Evolutionary conservation across 2,329 filamentous ascomycete genomes (phyloP), one percentile per base, ranked within the genome.

Genomic region (Penicillium fuscoglaucum): DNA sequence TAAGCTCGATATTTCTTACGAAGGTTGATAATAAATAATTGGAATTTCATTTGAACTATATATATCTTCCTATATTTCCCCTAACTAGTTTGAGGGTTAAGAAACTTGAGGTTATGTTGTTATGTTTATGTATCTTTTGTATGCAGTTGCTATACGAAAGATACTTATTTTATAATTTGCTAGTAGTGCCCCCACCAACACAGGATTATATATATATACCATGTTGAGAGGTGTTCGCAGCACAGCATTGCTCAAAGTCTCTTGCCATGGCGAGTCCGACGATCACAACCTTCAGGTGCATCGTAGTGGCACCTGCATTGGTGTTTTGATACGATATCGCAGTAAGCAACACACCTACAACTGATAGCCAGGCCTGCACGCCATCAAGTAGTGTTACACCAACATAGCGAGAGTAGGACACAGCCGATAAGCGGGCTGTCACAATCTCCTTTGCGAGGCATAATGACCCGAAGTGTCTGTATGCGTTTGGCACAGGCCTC

Each of bases 401-500:
- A 40, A 41, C n/a, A 28, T 15, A 12, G 26, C 17, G 21, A 29
- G 33, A 45, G 37, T 39, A n/a, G 29, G 6, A 35, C 19, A 47
- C 41, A 53, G 17, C 48, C 33, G 49, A 52, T 57, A 35, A 40
- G 35, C 19, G 21, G 33, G 17, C 28, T 55, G 29, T 4, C 45
- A 55, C 53, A 51, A 44, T 51, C 37, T 56, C 31, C 21, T 39
- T 43, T 24, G 6, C 3, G n/a, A 53, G 43, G 6, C 28, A 48
- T 26, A 33, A 35, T 45, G 13, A 12, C 41, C 48, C 41, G 15
- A 46, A 17, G 43, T 26, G 28, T 48, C 41, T 53, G n/a, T 29
- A 43, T 56, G 26, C 44, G 15, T 28, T 54, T 57, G 35, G 55
- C 55, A 47, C 21, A 47, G 45, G 35, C 28, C 19, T 33, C 8